Conservation (phyloP, 202 grass and related monocot species). For the Zizania palustris region DNA sequence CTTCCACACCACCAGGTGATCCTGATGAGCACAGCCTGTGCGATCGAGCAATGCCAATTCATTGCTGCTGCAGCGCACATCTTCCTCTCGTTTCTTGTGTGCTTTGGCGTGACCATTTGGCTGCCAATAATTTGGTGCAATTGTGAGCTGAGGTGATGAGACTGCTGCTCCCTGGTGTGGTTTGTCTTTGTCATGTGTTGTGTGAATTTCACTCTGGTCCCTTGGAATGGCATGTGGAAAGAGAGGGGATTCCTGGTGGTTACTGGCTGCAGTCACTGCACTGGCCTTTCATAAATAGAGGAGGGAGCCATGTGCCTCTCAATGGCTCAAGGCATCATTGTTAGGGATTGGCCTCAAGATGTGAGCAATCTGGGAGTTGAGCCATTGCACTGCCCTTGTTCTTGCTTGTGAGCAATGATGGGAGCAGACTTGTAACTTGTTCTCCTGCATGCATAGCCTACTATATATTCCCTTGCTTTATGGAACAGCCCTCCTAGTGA, state of each 20-base stretch:
- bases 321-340: conserved; percentile 54
- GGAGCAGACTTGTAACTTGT: conserved; percentile 14
- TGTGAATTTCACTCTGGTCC: conserved; percentile 68
- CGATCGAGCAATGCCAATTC: conserved; percentile 27
- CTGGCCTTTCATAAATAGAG: conserved; percentile 41
- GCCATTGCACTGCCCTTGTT: conserved; percentile 25
- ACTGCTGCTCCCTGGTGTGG: conserved; percentile 21
- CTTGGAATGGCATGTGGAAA: conserved; percentile 50
- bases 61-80: conserved; percentile 2
- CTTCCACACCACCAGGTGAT: conserved; percentile 34
- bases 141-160: conserved; percentile 38
- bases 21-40: conserved; percentile 14
- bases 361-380: conserved; percentile 5
- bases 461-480: conserved; percentile 48
- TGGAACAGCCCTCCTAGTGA: conserved; percentile 40
- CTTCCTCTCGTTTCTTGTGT: conserved; percentile 32
- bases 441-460: conserved; percentile 3
- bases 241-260: conserved; percentile 44
- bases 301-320: conserved; percentile 45
- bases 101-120: conserved; percentile 27
- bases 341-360: conserved; percentile 30
- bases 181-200: conserved; percentile 72
- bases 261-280: conserved; percentile 47
- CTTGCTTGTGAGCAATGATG: no score
- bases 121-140: conserved; percentile 51